These are phyloP conservation scores for Fusarium transvaalense DNA, from an alignment of 2,329 filamentous ascomycete genomes.

Conservation along the genomic window DNA sequence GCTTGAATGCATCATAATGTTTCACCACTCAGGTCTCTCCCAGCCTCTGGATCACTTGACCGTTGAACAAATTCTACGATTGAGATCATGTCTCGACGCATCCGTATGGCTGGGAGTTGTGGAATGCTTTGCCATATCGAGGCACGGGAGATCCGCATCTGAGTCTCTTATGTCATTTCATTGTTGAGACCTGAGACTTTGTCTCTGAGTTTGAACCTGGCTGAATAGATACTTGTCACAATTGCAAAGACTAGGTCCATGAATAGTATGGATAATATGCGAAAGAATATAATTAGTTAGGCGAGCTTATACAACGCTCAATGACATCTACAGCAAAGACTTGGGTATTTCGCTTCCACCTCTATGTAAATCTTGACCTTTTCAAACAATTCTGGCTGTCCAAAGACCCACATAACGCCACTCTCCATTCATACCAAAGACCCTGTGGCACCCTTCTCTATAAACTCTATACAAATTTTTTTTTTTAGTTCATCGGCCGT, in stretches of 20 bases:
- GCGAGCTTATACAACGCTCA: not conserved
- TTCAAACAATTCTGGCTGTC: not conserved
- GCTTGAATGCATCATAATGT: not conserved
- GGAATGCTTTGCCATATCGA: slow-evolving; percentile 10
- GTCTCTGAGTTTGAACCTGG: not conserved
- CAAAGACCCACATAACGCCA: slow-evolving; percentile 7
- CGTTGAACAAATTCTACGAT: not conserved
- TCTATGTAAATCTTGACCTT: not conserved
- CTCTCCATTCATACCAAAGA: not conserved
- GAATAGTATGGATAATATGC: not conserved
- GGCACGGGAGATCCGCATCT: slow-evolving; percentile 4
- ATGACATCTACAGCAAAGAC: not conserved
- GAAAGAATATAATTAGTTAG: slow-evolving; percentile 4
- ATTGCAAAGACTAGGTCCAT: not conserved
- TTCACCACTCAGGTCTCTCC: not conserved
- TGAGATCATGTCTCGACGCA: slow-evolving; percentile 9
- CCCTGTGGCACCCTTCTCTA: not conserved
- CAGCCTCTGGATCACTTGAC: not conserved
- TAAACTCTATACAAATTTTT: too few relatives aligned
- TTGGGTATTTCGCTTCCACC: slow-evolving; percentile 21
- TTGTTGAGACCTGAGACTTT: not conserved
- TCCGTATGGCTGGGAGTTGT: not conserved
- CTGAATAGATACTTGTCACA: not conserved
- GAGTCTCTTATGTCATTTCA: not conserved
- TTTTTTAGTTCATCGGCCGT: slow-evolving; percentile 5